Evolutionary conservation across 169 alveolate species (phyloP).

Genomic region (Sarcocystis neurona): DNA sequence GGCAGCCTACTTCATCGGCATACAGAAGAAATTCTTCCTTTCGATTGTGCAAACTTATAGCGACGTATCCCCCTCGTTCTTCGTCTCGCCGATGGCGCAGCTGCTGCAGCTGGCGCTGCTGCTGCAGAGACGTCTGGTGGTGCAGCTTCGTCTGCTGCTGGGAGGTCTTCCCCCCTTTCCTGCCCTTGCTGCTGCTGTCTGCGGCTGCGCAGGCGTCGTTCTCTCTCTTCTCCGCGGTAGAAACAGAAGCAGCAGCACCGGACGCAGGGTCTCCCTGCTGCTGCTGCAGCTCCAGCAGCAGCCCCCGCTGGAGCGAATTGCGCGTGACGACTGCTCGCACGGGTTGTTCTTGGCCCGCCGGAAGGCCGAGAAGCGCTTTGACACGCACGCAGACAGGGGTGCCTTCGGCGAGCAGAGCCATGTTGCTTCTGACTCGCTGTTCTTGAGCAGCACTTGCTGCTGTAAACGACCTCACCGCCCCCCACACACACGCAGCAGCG

Average conservation of each 20-base stretch:
- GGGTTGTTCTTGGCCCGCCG: conserved; percentile 55
- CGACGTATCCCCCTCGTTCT: background rate
- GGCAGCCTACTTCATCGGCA: conserved; percentile 40
- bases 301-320: background rate
- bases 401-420: conserved; percentile 25
- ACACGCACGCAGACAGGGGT: conserved; percentile 55
- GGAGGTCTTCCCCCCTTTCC: background rate
- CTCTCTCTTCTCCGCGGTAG: background rate
- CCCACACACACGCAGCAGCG: background rate
- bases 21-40: conserved; percentile 45
- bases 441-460: conserved; percentile 20
- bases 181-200: background rate
- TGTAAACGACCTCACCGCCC: background rate
- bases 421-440: conserved; percentile 32
- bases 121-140: background rate
- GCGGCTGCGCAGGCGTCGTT: background rate
- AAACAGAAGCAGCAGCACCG: background rate
- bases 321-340: conserved; percentile 39
- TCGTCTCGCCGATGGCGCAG: no score
- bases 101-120: no score
- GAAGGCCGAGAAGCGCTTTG: conserved; percentile 53
- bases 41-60: conserved; percentile 22
- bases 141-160: background rate
- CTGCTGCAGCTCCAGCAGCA: background rate
- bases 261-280: no score